Base-by-base conservation (phyloP, 2,329 filamentous ascomycete species). In the Calonectria naviculata region DNA sequence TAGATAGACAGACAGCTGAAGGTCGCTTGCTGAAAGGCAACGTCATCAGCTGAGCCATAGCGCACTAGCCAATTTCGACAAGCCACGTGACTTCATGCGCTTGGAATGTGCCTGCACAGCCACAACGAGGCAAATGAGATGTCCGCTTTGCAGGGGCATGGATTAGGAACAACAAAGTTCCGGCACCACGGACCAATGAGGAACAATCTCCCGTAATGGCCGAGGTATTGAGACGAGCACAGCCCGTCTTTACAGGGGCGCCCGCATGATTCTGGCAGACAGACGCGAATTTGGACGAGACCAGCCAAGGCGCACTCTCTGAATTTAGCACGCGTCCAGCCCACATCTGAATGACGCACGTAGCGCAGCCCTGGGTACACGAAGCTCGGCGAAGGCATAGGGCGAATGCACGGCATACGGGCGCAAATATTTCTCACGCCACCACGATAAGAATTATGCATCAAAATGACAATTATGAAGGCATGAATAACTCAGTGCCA, bases 31-130 rank as follows among this genome's bases (percentile, higher is more conserved):
- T 29, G 46, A 38, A 38, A 52, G 46, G 62, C 62, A 49, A 65
- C 62, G 62, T 65, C 62, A 65, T 65, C 62, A 54, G 26, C 44
- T 65, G 44, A 49, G 46, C 34, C 52, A 58, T 58, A 58, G 31
- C 31, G 8, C 21, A 13, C 31, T 38, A 58, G 52, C 52, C 36
- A 17, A 17, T 15, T 58, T 58, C 31, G 52, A 6, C 5, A n/a
- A 26, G 13, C 38, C 52, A 58, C 52, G 52, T 58, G 52, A 10
- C 19, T 58, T 15, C 17, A 36, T 26, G 31, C 31, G 52, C 52
- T 24, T 19, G 21, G 8, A 38, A 9, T n/a, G 31, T 21, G n/a
- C 2, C 15, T 24, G 52, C 52, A 58, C 52, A 58, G 52, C 52
- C 52, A 58, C 52, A 36, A 36, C 21, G n/a, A 36, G 52, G 52